Evolutionary conservation across 129 eudicot species (phyloP).

Genomic region (Flaveria robusta): DNA sequence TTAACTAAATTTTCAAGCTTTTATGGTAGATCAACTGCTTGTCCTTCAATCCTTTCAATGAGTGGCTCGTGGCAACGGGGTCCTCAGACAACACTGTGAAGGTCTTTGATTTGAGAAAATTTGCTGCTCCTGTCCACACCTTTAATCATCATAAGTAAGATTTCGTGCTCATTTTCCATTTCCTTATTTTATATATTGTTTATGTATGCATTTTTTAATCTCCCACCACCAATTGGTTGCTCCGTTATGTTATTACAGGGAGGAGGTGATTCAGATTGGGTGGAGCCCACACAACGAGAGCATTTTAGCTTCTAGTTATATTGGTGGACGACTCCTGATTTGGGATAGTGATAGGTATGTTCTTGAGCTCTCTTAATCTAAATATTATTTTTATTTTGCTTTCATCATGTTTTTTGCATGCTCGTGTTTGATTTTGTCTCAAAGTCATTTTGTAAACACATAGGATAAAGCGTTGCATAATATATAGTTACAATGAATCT

Average conservation of each 20-base stretch:
- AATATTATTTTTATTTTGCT: too few relatives aligned
- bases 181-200: background rate
- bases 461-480: too few relatives aligned
- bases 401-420: too few relatives aligned
- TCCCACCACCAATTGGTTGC: constrained; percentile 13
- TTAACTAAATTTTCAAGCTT: background rate
- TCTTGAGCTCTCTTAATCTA: too few relatives aligned
- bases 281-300: constrained; percentile 86
- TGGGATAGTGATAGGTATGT: constrained; percentile 84
- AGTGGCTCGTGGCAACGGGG: constrained; percentile 86
- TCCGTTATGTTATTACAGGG: constrained; percentile 42
- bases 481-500: too few relatives aligned
- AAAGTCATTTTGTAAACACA: too few relatives aligned
- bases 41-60: constrained; percentile 79
- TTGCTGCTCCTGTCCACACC: constrained; percentile 55
- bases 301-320: constrained; percentile 75
- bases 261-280: constrained; percentile 82
- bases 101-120: constrained; percentile 68
- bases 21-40: constrained; percentile 63
- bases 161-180: background rate
- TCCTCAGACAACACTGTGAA: constrained; percentile 82
- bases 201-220: background rate
- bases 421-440: too few relatives aligned
- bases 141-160: constrained; percentile 74
- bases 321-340: constrained; percentile 74